These are phyloP conservation scores for Acacia acuminata DNA, from an alignment of 306 rosid genomes.

Conservation along the genomic window DNA sequence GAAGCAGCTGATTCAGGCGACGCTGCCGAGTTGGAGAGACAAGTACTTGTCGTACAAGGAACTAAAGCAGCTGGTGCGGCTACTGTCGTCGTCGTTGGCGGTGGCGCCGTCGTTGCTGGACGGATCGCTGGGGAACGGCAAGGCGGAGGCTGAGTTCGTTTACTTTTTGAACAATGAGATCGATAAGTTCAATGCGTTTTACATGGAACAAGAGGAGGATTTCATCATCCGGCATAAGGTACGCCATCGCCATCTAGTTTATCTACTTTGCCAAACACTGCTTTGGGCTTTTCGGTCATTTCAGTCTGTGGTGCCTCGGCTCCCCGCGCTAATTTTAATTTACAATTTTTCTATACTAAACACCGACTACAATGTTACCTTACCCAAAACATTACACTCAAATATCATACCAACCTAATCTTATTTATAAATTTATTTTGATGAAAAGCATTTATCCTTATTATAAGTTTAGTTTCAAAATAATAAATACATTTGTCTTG, in stretches of 20 bases:
- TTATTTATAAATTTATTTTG: no score
- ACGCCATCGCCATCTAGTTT: not conserved
- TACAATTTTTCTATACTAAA: no score
- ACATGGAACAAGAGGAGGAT: slow-evolving; percentile 84
- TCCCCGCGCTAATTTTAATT: no score
- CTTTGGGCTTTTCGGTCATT: not conserved
- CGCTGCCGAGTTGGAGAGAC: slow-evolving; percentile 79
- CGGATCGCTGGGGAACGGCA: slow-evolving; percentile 42
- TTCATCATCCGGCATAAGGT: slow-evolving; percentile 80
- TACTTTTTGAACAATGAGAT: slow-evolving; percentile 77
- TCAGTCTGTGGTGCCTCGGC: not conserved
- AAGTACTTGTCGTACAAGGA: slow-evolving; percentile 83
- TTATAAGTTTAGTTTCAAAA: no score
- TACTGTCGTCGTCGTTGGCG: slow-evolving; percentile 43
- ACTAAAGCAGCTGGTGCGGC: slow-evolving; percentile 68
- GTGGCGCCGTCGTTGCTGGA: slow-evolving; percentile 37
- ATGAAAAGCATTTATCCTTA: no score
- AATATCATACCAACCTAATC: no score
- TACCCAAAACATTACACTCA: no score
- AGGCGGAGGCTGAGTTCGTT: slow-evolving; percentile 62
- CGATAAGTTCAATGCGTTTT: slow-evolving; percentile 81
- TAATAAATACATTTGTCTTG: no score
- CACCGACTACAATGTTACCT: no score
- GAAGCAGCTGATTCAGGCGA: slow-evolving; percentile 70
- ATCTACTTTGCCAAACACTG: not conserved